Evolutionary conservation across 1,284 basidiomycete species (phyloP).

Genomic region (Ceratorhiza oryzae-sativae): DNA sequence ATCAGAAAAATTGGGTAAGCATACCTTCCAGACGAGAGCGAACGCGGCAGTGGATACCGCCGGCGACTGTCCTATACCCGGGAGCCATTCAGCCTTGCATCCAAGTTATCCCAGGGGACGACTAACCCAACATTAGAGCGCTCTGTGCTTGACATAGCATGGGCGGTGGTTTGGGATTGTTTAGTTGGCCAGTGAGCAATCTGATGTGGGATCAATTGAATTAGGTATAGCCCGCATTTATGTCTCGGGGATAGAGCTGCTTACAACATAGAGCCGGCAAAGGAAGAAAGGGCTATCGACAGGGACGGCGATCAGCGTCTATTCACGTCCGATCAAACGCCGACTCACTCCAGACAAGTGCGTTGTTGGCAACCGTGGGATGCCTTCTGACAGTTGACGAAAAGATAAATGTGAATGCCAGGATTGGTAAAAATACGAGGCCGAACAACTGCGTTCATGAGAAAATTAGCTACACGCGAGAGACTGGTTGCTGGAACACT

Average conservation of each 20-base stretch:
- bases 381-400: slow-evolving; percentile 19
- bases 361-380: slow-evolving; percentile 14
- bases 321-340: neutral
- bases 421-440: slow-evolving; percentile 10
- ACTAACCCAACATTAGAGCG: slow-evolving; percentile 21
- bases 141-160: slow-evolving; percentile 25
- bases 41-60: slow-evolving; percentile 15
- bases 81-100: neutral
- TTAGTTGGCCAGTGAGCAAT: slow-evolving; percentile 11
- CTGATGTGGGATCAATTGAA: neutral
- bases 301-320: neutral
- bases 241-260: neutral
- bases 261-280: slow-evolving; percentile 1
- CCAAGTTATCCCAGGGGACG: no score
- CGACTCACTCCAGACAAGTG: slow-evolving; percentile 23
- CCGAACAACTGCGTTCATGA: slow-evolving; percentile 7
- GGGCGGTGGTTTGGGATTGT: slow-evolving; percentile 2
- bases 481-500: neutral
- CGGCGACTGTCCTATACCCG: neutral
- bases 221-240: neutral
- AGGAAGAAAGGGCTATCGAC: slow-evolving; percentile 16
- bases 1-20: neutral
- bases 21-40: slow-evolving; percentile 22
- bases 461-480: neutral
- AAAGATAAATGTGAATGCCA: slow-evolving; percentile 26